A percentile compares a stretch with the other conserved stretches of the same genome.
These are phyloP conservation scores for Thielaviopsis musarum DNA, from an alignment of 2,329 filamentous ascomycete genomes.

Conservation along the genomic window DNA sequence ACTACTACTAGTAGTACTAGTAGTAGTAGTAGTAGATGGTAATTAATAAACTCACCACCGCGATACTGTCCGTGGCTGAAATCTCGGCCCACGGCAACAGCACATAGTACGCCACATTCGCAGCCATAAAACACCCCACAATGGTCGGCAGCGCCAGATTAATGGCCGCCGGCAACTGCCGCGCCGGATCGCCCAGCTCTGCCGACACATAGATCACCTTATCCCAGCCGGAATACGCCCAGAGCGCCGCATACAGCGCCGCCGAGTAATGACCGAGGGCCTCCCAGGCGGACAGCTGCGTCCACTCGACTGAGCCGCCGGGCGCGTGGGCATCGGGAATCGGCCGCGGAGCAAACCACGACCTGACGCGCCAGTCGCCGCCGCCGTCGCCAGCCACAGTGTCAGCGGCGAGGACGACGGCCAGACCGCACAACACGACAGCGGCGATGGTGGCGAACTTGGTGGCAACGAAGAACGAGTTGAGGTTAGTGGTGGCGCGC, in stretches of 20 bases:
- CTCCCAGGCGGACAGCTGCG: conserved; percentile 34
- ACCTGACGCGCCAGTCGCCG: conserved; percentile 34
- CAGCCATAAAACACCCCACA: conserved; percentile 39
- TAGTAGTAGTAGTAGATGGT: background rate
- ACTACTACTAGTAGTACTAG: background rate
- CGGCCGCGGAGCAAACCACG: conserved; percentile 38
- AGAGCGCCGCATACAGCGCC: conserved; percentile 44
- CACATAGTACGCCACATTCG: conserved; percentile 46
- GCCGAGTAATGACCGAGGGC: conserved; percentile 41
- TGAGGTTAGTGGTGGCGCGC: conserved; percentile 35
- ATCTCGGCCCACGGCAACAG: conserved; percentile 42
- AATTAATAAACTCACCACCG: conserved; percentile 31
- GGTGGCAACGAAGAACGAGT: conserved; percentile 36
- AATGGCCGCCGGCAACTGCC: conserved; percentile 42
- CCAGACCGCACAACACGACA: conserved; percentile 31
- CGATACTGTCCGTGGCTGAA: conserved; percentile 42
- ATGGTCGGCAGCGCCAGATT: conserved; percentile 44
- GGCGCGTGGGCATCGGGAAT: conserved; percentile 28
- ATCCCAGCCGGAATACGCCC: conserved; percentile 52
- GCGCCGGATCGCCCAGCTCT: conserved; percentile 32
- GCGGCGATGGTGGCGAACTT: conserved; percentile 34
- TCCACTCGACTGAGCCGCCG: conserved; percentile 32
- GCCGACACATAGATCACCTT: conserved; percentile 42
- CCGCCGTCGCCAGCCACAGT: conserved; percentile 24
- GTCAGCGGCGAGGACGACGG: conserved; percentile 25